Evolutionary conservation across 257 asterid species (phyloP).

Genomic region (Datura wrightii): DNA sequence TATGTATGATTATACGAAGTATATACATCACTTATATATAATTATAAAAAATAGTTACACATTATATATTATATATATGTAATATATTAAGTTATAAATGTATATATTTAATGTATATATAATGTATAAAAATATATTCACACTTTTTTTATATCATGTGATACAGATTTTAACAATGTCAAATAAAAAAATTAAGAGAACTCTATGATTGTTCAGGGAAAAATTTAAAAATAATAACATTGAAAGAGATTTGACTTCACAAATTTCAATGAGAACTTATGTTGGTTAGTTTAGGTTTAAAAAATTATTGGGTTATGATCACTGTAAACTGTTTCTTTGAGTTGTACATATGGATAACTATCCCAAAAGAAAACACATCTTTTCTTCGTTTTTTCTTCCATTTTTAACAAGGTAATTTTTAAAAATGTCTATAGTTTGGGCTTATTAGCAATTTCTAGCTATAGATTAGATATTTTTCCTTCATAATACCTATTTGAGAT

Average conservation of each 20-base stretch:
- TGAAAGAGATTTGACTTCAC: neutral
- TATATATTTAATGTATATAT: too few relatives aligned
- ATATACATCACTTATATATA: neutral
- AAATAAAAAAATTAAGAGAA: neutral
- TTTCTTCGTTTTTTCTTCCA: too few relatives aligned
- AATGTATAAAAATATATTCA: neutral
- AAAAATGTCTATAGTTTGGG: too few relatives aligned
- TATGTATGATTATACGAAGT: too few relatives aligned
- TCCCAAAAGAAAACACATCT: too few relatives aligned
- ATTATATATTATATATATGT: neutral
- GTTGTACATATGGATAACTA: neutral
- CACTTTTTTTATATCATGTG: neutral
- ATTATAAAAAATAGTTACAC: neutral
- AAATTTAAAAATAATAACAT: neutral
- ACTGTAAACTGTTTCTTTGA: neutral
- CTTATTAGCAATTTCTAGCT: too few relatives aligned
- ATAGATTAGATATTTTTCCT: too few relatives aligned
- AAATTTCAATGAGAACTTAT: neutral
- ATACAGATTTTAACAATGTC: neutral
- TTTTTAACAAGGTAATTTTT: too few relatives aligned
- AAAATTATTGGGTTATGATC: neutral
- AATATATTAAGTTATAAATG: neutral
- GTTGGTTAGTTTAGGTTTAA: neutral
- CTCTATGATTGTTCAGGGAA: neutral
- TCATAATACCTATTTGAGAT: too few relatives aligned